Percentiles rank a stretch among this genome's conserved stretches.
Conservation (phyloP, 768 basidiomycete genomes). For the Macrolepiota dolichaula region DNA sequence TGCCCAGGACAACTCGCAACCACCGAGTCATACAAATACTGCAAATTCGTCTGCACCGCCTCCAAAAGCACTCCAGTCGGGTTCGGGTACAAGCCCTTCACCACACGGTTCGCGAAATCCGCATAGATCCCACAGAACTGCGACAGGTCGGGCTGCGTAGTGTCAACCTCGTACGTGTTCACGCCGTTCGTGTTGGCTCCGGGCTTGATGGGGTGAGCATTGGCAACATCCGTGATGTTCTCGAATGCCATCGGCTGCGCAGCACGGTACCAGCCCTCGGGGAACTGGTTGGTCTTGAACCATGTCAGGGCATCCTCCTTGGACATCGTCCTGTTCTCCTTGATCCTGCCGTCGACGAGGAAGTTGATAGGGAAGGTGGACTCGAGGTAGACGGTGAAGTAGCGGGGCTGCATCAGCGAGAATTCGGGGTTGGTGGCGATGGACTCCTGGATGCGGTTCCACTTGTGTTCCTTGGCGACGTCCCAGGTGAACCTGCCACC, state of each 20-base stretch:
- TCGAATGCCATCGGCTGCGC: slow-evolving; percentile 3
- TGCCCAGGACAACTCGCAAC: too few relatives aligned
- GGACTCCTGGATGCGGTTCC: slow-evolving; percentile 15
- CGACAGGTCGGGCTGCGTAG: slow-evolving; percentile 5
- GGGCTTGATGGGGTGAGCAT: slow-evolving; percentile 13
- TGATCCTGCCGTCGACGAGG: slow-evolving; percentile 14
- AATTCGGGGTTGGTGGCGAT: too few relatives aligned
- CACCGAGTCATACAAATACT: too few relatives aligned
- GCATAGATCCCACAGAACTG: slow-evolving; percentile 13
- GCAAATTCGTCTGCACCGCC: slow-evolving; percentile 10
- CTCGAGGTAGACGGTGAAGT: too few relatives aligned
- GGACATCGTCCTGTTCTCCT: slow-evolving; percentile 9
- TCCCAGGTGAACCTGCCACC: slow-evolving; percentile 16
- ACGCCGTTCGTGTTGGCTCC: slow-evolving; percentile 14
- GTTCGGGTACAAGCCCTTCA: slow-evolving; percentile 15
- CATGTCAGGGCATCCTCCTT: slow-evolving; percentile 14
- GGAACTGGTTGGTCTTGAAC: slow-evolving; percentile 15
- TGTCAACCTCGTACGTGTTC: slow-evolving; percentile 14
- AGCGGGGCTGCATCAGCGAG: too few relatives aligned
- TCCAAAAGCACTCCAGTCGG: slow-evolving; percentile 8
- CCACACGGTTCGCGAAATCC: too few relatives aligned
- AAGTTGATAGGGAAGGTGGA: too few relatives aligned
- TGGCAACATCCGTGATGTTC: not conserved
- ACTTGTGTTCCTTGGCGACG: slow-evolving; percentile 14
- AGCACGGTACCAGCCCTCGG: slow-evolving; percentile 14